Percentiles rank a stretch among this genome's conserved stretches.
These are phyloP conservation scores for Syzygium syzygioides DNA, from an alignment of 441 rosid genomes.

Conservation along the genomic window DNA sequence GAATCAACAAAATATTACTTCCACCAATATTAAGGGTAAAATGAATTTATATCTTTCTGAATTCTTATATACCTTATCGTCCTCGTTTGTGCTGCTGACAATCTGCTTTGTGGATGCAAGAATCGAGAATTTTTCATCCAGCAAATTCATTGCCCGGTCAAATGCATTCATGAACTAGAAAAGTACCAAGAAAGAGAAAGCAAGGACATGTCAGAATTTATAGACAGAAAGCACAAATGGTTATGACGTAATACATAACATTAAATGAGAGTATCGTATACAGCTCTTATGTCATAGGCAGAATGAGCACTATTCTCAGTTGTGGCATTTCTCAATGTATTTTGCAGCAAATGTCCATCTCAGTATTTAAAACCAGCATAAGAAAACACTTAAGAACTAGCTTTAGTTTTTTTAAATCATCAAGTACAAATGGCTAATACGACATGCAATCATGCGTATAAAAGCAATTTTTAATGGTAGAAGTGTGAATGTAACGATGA, in stretches of 20 bases:
- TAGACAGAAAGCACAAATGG: not conserved
- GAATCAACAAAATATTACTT: not conserved
- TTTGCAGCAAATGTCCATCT: not conserved
- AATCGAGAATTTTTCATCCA: constrained; percentile 62
- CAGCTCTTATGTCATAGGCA: not conserved
- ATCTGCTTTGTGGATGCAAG: constrained; percentile 66
- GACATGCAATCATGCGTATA: not conserved
- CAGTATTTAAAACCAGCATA: not conserved
- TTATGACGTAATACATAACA: not conserved
- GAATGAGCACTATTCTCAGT: not conserved
- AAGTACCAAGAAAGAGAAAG: constrained; percentile 11
- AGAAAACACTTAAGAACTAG: not conserved
- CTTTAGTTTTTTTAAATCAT: not conserved
- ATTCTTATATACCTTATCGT: constrained; percentile 49
- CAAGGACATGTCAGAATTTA: not conserved
- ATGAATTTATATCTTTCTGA: not conserved
- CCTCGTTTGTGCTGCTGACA: constrained; percentile 63
- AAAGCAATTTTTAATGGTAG: not conserved
- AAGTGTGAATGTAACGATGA: not conserved
- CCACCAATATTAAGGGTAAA: not conserved
- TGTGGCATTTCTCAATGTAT: not conserved
- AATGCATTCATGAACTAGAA: constrained; percentile 71
- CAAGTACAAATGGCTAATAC: not conserved
- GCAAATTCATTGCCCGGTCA: constrained; percentile 67
- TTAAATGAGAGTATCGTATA: not conserved